Percentiles rank a stretch among this genome's conserved stretches.
Evolutionary conservation across 805 yeast species (phyloP).

Genomic region (Ogataea paraovalis): DNA sequence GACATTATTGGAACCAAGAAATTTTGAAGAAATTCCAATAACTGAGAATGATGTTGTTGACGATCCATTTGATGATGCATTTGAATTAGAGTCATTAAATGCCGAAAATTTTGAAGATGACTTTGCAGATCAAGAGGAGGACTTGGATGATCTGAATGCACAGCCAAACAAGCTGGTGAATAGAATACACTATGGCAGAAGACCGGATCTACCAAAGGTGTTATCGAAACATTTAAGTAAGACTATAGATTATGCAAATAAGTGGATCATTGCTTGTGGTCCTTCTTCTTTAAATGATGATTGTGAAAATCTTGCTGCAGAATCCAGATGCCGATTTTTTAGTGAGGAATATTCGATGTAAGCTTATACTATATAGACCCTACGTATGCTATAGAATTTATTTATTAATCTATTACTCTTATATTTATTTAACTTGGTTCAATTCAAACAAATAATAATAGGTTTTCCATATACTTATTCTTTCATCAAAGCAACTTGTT

Average conservation of each 20-base stretch:
- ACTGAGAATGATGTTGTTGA: not conserved
- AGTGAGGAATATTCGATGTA: slow-evolving; percentile 42
- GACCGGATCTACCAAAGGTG: slow-evolving; percentile 40
- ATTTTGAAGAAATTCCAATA: slow-evolving; percentile 1
- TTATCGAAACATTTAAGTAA: slow-evolving; percentile 28
- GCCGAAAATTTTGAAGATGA: slow-evolving; percentile 19
- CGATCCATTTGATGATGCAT: slow-evolving; percentile 16
- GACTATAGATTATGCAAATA: slow-evolving; percentile 34
- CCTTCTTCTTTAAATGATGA: slow-evolving; percentile 42
- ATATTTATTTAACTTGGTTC: too few relatives aligned
- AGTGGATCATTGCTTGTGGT: slow-evolving; percentile 60
- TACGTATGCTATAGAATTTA: not conserved
- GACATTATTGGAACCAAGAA: slow-evolving; percentile 2
- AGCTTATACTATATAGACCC: not conserved
- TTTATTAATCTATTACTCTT: not conserved
- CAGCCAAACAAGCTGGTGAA: slow-evolving; percentile 6
- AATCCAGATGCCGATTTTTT: slow-evolving; percentile 34
- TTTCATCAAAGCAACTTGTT: too few relatives aligned
- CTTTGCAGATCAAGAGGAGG: slow-evolving; percentile 12
- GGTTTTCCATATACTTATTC: too few relatives aligned
- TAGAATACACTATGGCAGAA: slow-evolving; percentile 28
- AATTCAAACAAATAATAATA: too few relatives aligned
- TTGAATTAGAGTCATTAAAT: slow-evolving; percentile 23
- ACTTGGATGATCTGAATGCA: not conserved
- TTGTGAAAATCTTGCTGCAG: slow-evolving; percentile 35